Base-by-base conservation (phyloP, 495 filamentous ascomycete species). In the Elaphomyces granulatus region DNA sequence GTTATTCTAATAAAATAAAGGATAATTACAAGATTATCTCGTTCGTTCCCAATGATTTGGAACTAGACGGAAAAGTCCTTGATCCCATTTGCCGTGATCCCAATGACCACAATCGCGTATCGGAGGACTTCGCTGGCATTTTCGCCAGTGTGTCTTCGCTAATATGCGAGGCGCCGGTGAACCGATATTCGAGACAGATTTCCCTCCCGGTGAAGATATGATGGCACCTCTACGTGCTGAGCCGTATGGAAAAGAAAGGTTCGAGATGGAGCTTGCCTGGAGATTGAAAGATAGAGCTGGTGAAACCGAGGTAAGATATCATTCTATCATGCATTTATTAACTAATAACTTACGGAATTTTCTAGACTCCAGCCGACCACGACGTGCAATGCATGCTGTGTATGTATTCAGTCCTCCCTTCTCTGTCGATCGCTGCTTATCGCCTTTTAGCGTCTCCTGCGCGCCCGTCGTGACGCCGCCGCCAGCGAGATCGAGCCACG, bases 211-310 rank as follows among this genome's bases (percentile, higher is more conserved):
- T 23, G 44, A 39, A 34, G 51, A 57, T 34, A 53, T 55, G 35
- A 43, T 51, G 42, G 45, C 46, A 32, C 52, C 58, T 30, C 59
- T 62, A 39, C 42, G 45, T 35, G 42, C 44, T 10, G 58, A 48
- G 40, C 53, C 55, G 30, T 56, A 50, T 42, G 45, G 50, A 18
- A 40, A 18, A 36, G 47, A 58, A 42, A 51, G 58, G 44, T 49
- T 64, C 40, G 52, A 59, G 41, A 56, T 56, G 48, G 57, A 63
- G 47, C 40, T 63, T 43, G 54, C 55, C 34, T 55, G 37, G 47
- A 54, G 50, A 19, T 37, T 64, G 34, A 15, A 20, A 37, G 8
- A 8, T 17, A 12, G 6, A 12, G 6, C 23, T 28, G 23, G 6
- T 6, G 23, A 28, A 28, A 12, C 6, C 12, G 23, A 28, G 23